Evolutionary conservation across 306 rosid species (phyloP).

Genomic region (Ziziphus jujuba): DNA sequence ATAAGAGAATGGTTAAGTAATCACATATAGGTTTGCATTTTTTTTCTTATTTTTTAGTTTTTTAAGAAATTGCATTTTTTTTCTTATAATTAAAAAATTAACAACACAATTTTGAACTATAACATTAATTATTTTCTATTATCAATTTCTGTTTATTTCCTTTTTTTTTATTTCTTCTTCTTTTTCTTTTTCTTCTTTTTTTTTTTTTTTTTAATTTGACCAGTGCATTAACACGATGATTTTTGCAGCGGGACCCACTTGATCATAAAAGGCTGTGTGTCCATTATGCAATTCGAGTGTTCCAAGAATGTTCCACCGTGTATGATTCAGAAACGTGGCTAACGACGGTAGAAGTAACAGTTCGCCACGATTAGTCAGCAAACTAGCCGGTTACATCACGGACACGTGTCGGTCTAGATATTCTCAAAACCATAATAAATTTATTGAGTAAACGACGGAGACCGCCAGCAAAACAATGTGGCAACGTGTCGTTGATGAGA

Average conservation of each 20-base stretch:
- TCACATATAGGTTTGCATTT: neutral
- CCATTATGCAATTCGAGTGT: neutral
- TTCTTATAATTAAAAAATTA: no score
- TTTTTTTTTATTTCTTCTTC: no score
- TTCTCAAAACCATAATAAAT: conserved; percentile 1
- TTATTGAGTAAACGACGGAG: neutral
- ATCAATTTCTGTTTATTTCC: no score
- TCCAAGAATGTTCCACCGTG: conserved; percentile 29
- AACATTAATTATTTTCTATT: no score
- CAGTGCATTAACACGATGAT: no score
- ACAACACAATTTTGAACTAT: no score
- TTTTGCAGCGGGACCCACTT: neutral
- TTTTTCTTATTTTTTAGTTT: neutral
- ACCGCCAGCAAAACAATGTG: neutral
- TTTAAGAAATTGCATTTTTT: no score
- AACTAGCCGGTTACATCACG: conserved; percentile 14
- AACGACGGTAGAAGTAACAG: neutral
- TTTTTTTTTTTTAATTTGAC: neutral
- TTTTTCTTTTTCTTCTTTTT: neutral
- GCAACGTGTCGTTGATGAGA: conserved; percentile 4
- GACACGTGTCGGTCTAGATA: conserved; percentile 35
- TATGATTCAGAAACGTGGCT: conserved; percentile 12
- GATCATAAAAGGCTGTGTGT: no score
- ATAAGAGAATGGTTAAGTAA: no score
- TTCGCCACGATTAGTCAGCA: conserved; percentile 14